Percentiles rank a stretch among this genome's conserved stretches.
Conservation (phyloP, 345 rosid genomes). For the Syzygium jambos region DNA sequence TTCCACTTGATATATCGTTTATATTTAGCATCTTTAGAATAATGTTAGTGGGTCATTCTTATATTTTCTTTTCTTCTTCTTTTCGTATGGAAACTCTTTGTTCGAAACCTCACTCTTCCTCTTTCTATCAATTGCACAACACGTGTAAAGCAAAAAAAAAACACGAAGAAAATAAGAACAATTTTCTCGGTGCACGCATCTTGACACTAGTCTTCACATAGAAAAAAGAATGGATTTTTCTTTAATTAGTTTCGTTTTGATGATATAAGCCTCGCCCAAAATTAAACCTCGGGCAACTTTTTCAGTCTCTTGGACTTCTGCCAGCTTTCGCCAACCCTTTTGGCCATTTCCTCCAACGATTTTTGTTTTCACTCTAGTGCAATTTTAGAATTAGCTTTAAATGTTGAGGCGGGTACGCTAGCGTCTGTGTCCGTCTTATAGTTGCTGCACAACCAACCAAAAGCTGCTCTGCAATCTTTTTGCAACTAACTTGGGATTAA, state of each 20-base stretch:
- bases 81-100: background rate
- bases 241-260: background rate
- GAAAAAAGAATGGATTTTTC: background rate
- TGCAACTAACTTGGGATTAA: background rate
- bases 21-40: background rate
- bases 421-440: background rate
- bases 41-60: background rate
- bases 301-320: background rate
- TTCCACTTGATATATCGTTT: background rate
- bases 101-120: background rate
- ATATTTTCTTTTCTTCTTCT: background rate
- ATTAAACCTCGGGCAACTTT: background rate
- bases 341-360: background rate
- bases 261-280: background rate
- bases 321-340: background rate
- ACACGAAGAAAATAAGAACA: background rate
- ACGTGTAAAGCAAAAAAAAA: background rate
- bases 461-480: background rate
- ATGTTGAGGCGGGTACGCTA: background rate
- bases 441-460: background rate
- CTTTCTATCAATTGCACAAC: background rate
- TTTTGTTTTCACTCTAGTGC: background rate
- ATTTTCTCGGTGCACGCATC: background rate
- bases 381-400: background rate
- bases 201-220: background rate